Base-by-base conservation (phyloP, 768 basidiomycete species). In the Leccinum arenicola region DNA sequence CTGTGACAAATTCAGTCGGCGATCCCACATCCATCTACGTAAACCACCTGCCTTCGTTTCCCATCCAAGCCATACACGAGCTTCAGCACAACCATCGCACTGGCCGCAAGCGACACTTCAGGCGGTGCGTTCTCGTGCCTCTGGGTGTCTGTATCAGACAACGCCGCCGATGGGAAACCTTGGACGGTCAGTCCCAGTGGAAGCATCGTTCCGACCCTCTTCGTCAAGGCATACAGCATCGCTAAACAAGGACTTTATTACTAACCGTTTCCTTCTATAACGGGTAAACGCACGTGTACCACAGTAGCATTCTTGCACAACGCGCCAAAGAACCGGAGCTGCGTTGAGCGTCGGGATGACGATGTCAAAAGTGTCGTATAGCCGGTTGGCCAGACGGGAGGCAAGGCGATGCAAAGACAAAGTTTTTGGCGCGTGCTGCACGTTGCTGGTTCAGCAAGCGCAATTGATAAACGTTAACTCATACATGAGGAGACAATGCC, bases 1-100 rank as follows among this genome's bases (percentile, higher is more conserved):
- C 83, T 87, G 62, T 59, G 50, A 64, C 33, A 23, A 25, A 49
- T 48, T 66, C 59, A 66, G 59, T 59, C 59, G 43, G 45, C 50
- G 50, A 62, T 50, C 48, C 25, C 17, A 49, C 17, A 49, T 49
- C 15, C 47, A 29, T 49, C 31, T 50, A 60, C 50, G 55, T 52
- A 57, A 47, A 0, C 9, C 35, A 61, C 75, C 59, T 68, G 85
- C 89, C 90, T 82, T 55, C 66, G 57, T 62, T 75, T 76, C 29
- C 86, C 91, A 69, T 95, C 93, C 29, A 95, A 68, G 1, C 93
- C 95, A 66, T 95, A 95, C 25, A 87, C 82, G 80, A 96, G 80
- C 75, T 95, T 95, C 65, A 95, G 77, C 36, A 86, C 85, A 11
- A 93, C 79, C 12, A 94, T 78, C 51, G 82, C 81, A 14, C 77